Evolutionary conservation across 139 green algal genomes (phyloP), one percentile per base, ranked within the genome.

Genomic region (Closterium sp.): DNA sequence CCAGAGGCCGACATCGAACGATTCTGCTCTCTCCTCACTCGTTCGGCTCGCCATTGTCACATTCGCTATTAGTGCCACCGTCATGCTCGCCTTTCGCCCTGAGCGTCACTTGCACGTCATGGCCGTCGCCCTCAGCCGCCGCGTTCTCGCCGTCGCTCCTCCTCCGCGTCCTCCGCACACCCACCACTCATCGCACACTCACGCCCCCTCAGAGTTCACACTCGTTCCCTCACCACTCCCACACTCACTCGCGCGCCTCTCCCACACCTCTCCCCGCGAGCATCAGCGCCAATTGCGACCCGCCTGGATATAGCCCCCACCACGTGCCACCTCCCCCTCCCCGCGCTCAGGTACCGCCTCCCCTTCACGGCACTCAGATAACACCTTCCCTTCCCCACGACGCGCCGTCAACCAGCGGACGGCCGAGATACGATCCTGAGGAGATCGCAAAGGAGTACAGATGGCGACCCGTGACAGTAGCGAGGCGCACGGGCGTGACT

Each of bases 391-490:
- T n/a, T n/a, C n/a, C n/a, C n/a, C n/a, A n/a, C 0, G 55, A 76
- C 55, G 16, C 55, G 16, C 55, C 55, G 16, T 76, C 55, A 76
- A 19, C 16, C 16, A 76, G 16, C 16, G 55, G 55, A 76, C 55
- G 55, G 55, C 16, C 25, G 55, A 76, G 55, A 76, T 89, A 89
- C 34, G 86, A 89, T 55, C 86, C 86, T 38, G 33, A 55, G 32
- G 86, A 28, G 30, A 32, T 89, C 28, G 86, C 86, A 12, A 23
- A 12, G 86, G 28, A 89, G 30, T 89, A 89, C 34, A 38, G 34
- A 30, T 89, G 86, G 86, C 33, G 86, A 16, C 86, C 86, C 7
- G 9, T 89, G 86, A 76, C 55, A 76, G 55, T 76, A 76, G 55
- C 55, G 55, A 76, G 55, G 55, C 55, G 55, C 31, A 33, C 84